Evolutionary conservation across 371 early-diverging fungal genomes (phyloP).

Genomic region (Catenaria anguillulae): DNA sequence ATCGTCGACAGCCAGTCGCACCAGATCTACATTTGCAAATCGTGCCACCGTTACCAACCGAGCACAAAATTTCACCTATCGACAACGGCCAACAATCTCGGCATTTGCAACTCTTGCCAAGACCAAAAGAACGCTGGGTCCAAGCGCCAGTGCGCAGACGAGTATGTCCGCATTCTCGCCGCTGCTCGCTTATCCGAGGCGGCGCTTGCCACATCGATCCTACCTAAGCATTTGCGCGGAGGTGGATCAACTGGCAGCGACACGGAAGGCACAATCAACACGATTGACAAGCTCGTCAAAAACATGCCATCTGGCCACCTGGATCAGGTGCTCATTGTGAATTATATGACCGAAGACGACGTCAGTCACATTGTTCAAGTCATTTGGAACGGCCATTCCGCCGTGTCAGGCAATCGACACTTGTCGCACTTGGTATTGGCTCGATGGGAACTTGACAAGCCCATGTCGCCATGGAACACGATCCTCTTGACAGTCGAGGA

Average conservation of each 20-base stretch:
- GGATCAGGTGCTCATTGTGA: background rate
- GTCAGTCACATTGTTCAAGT: conserved; percentile 31
- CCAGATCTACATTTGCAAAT: conserved; percentile 8
- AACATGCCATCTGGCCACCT: background rate
- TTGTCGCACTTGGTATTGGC: conserved; percentile 24
- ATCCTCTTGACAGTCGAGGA: conserved; percentile 29
- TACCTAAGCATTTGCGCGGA: background rate
- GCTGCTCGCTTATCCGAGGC: background rate
- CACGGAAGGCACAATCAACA: no score
- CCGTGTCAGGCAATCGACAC: conserved; percentile 19
- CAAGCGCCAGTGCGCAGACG: conserved; percentile 24
- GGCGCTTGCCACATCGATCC: background rate
- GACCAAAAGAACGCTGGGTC: conserved; percentile 23
- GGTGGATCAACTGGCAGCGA: no score
- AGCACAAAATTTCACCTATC: conserved; percentile 33
- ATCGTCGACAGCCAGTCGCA: background rate
- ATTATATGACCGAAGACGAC: conserved; percentile 22
- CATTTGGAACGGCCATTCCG: conserved; percentile 28
- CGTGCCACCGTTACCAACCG: conserved; percentile 20
- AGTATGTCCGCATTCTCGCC: conserved; percentile 25
- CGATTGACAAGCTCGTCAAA: background rate
- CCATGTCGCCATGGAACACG: conserved; percentile 32
- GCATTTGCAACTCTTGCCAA: conserved; percentile 29
- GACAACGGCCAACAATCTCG: conserved; percentile 28
- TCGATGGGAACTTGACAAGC: conserved; percentile 24